Conservation (phyloP, 169 alveolate genomes). For the Babesia ovis region DNA sequence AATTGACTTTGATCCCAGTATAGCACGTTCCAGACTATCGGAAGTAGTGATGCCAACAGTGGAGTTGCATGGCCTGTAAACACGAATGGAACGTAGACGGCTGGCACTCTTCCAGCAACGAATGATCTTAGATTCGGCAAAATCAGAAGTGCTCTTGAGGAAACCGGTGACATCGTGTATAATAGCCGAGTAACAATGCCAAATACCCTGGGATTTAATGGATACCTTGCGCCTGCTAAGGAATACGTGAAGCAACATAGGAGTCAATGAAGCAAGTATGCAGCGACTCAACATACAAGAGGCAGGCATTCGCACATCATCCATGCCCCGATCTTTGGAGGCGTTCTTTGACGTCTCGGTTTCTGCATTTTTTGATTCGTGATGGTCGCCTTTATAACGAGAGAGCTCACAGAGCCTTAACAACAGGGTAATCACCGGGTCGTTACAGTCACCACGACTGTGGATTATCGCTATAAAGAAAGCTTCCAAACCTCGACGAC, state of each 20-base stretch:
- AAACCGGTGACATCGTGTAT: background rate
- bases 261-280: conserved; percentile 44
- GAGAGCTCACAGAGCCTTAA: background rate
- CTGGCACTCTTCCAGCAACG: conserved; percentile 8
- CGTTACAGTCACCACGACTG: conserved; percentile 31
- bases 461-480: conserved; percentile 8
- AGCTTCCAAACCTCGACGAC: conserved; percentile 6
- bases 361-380: background rate
- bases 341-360: background rate
- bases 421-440: conserved; percentile 9
- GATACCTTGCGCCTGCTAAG: conserved; percentile 11
- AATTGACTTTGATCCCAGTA: background rate
- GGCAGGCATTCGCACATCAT: background rate
- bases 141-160: background rate
- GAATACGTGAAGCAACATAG: conserved; percentile 28
- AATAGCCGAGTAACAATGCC: conserved; percentile 35
- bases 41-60: background rate
- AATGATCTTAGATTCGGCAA: background rate
- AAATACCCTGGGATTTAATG: background rate
- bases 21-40: background rate
- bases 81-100: background rate
- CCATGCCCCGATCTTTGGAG: background rate
- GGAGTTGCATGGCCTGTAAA: background rate
- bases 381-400: background rate
- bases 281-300: conserved; percentile 18